Evolutionary conservation across 2,329 filamentous ascomycete genomes (phyloP), one percentile per base, ranked within the genome.

Genomic region (Gnomoniopsis sp.): DNA sequence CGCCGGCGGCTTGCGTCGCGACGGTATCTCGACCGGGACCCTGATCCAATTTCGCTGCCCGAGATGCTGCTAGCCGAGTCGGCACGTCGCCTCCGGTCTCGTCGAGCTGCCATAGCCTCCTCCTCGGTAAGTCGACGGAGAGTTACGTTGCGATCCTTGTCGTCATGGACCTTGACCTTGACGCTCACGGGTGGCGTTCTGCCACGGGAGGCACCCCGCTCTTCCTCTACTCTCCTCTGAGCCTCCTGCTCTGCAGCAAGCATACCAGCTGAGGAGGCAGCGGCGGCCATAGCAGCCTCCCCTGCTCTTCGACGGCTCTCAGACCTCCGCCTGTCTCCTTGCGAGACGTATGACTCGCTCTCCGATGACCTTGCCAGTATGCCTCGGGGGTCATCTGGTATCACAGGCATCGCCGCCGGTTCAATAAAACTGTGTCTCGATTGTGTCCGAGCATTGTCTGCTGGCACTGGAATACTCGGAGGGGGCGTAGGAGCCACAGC

Each of bases 81-180:
- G 47, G 72, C 75, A 53, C 82, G 74, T 48, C 74, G 68, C 51
- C 74, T 70, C 23, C 71, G 67, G 11, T 72, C 70, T 48, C 75
- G 75, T 14, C 74, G 69, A 3, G 70, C 73, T 33, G 75, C 75
- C 36, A 76, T 74, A 2, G 81, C 77, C 68, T 88, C 85, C 62
- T 85, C 80, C 26, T 86, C 84, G 0, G 85, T 86, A 23, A 88
- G 72, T 38, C 83, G 77, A 41, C 85, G 79, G 46, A 88, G 72
- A 15, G 85, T 88, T 58, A 88, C 79, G 62, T 85, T 85, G 62
- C 81, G 76, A 59, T 85, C 80, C 34, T 77, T 78, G 65, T 88
- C 84, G 63, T 85, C 81, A 63, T 86, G 80, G 49, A 87, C 76
- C 66, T 81, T 83, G 57, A 87, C 72, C 67, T 83, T 85, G 58